Conservation (phyloP, 2,329 filamentous ascomycete genomes). For the Penicillium digitatum region DNA sequence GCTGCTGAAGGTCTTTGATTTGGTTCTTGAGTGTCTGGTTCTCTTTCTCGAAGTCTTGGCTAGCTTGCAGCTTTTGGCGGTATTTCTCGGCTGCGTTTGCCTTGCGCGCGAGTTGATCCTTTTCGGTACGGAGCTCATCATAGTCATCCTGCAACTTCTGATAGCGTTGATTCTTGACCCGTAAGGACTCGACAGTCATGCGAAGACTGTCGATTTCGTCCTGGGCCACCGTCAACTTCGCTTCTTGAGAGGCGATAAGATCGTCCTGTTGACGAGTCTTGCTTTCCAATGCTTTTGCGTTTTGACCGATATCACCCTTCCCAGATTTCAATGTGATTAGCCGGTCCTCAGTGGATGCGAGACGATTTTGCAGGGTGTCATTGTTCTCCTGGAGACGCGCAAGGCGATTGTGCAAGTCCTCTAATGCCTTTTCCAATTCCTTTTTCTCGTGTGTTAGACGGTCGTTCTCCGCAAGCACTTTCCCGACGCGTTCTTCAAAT, state of each 20-base stretch:
- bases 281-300: constrained; percentile 42
- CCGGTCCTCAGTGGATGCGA: constrained; percentile 48
- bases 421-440: constrained; percentile 45
- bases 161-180: constrained; percentile 44
- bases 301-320: constrained; percentile 47
- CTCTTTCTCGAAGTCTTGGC: constrained; percentile 48
- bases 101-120: constrained; percentile 46
- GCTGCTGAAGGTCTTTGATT: constrained; percentile 46
- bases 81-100: constrained; percentile 50
- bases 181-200: constrained; percentile 44
- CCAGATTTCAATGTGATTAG: constrained; percentile 52
- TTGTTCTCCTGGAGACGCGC: constrained; percentile 54
- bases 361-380: constrained; percentile 43
- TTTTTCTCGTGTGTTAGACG: constrained; percentile 52
- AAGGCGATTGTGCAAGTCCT: constrained; percentile 57
- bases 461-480: constrained; percentile 55
- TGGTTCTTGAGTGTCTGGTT: constrained; percentile 46
- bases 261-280: constrained; percentile 62
- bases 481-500: constrained; percentile 48
- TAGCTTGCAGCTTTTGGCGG: constrained; percentile 48
- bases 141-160: constrained; percentile 49
- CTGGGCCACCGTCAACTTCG: constrained; percentile 55
- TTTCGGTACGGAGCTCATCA: constrained; percentile 47
- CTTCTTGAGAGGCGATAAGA: constrained; percentile 67
- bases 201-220: constrained; percentile 44